Conservation (phyloP, 495 filamentous ascomycete species). For the Apiosordaria backusii region DNA sequence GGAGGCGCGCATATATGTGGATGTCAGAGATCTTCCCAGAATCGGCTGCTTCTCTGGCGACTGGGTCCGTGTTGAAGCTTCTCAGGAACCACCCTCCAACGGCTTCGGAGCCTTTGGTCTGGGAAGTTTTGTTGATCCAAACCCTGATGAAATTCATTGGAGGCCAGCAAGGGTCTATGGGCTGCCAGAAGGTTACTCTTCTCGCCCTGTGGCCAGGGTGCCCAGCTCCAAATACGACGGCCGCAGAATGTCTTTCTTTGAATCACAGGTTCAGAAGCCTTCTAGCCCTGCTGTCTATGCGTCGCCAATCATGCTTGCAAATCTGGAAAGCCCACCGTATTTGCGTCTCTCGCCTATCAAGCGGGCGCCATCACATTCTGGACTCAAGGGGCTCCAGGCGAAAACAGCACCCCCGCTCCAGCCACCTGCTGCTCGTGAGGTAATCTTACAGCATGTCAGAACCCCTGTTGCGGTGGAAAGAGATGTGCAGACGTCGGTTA, state of each 20-base stretch:
- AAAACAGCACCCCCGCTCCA: constrained; percentile 53
- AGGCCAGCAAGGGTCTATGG: constrained; percentile 84
- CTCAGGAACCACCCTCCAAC: constrained; percentile 61
- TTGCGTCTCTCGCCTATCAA: constrained; percentile 65
- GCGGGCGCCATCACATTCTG: constrained; percentile 35
- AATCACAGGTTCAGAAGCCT: constrained; percentile 49
- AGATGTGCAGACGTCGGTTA: constrained; percentile 74
- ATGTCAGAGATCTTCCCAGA: constrained; percentile 75
- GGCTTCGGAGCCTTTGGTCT: constrained; percentile 54
- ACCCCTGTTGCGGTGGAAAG: constrained; percentile 85
- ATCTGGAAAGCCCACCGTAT: constrained; percentile 72
- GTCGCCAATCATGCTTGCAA: constrained; percentile 81
- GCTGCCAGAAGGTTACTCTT: constrained; percentile 66
- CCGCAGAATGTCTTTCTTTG: constrained; percentile 52
- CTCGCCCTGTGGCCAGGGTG: constrained; percentile 50
- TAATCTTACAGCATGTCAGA: constrained; percentile 84
- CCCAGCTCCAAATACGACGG: constrained; percentile 49
- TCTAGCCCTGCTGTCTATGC: constrained; percentile 64
- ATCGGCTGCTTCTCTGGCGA: constrained; percentile 96
- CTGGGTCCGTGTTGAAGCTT: constrained; percentile 83
- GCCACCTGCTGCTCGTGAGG: constrained; percentile 84
- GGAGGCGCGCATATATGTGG: constrained; percentile 84
- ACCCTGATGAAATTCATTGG: constrained; percentile 51
- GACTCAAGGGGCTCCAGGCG: constrained; percentile 35
- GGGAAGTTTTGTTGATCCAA: constrained; percentile 49